Conservation (phyloP, 306 rosid genomes). For the Canavalia gladiata region DNA sequence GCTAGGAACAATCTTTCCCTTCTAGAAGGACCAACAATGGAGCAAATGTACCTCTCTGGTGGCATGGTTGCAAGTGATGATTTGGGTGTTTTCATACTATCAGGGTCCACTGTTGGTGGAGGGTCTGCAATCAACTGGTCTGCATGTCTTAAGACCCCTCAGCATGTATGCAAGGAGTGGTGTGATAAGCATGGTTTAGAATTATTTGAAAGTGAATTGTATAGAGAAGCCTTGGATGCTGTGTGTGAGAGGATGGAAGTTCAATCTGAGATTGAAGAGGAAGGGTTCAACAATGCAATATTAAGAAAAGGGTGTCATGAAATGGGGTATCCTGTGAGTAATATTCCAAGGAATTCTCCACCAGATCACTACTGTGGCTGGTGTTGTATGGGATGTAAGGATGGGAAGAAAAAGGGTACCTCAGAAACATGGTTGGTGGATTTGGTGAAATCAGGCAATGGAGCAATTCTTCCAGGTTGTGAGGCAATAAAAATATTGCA, state of each 20-base stretch:
- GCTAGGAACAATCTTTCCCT: constrained; percentile 84
- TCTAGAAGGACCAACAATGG: constrained; percentile 80
- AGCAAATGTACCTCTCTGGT: constrained; percentile 70
- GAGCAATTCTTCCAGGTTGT: constrained; percentile 75
- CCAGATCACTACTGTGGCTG: constrained; percentile 87
- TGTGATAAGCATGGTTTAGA: constrained; percentile 57
- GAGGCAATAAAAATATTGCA: constrained; percentile 66
- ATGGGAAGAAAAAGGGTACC: constrained; percentile 83
- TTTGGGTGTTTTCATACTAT: constrained; percentile 59
- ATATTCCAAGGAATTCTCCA: constrained; percentile 74
- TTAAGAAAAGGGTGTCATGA: constrained; percentile 81
- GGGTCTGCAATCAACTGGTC: constrained; percentile 89
- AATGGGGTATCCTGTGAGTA: constrained; percentile 70
- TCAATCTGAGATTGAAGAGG: constrained; percentile 66
- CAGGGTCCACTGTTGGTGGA: constrained; percentile 91
- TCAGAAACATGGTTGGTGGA: constrained; percentile 88
- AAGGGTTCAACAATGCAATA: constrained; percentile 82
- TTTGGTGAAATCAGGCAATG: constrained; percentile 77
- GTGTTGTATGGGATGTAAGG: constrained; percentile 85
- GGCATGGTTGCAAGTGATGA: constrained; percentile 78
- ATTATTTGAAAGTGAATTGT: constrained; percentile 69
- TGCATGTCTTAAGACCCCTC: constrained; percentile 70
- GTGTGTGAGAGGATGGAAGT: constrained; percentile 80
- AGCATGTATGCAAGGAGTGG: constrained; percentile 77
- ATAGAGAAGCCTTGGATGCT: constrained; percentile 71